A percentile compares a stretch with the other conserved stretches of the same genome.
Conservation (phyloP, 306 rosid species). For the Trifolium repens region DNA sequence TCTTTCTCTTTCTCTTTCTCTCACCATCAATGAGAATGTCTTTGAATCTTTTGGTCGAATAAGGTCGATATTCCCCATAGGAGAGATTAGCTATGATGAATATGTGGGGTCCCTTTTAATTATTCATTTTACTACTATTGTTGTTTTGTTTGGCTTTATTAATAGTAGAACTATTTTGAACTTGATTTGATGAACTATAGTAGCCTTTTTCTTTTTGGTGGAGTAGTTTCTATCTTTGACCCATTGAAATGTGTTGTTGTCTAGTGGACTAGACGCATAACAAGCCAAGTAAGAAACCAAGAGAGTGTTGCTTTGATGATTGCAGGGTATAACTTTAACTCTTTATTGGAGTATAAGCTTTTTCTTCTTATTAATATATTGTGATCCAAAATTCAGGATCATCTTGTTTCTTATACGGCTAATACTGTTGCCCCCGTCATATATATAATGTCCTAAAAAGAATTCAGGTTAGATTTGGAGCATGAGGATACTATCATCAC, state of each 20-base stretch:
- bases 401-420: slow-evolving; percentile 27
- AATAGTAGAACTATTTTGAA: neutral
- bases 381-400: slow-evolving; percentile 40
- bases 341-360: slow-evolving; percentile 15
- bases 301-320: slow-evolving; percentile 53
- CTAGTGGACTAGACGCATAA: slow-evolving; percentile 39
- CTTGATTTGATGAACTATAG: neutral
- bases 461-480: slow-evolving; percentile 49
- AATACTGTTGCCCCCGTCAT: slow-evolving; percentile 41
- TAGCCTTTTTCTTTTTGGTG: slow-evolving; percentile 45
- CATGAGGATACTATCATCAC: slow-evolving; percentile 57
- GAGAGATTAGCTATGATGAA: slow-evolving; percentile 48
- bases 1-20: slow-evolving; percentile 39
- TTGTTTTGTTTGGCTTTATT: neutral
- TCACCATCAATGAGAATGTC: slow-evolving; percentile 32
- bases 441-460: slow-evolving; percentile 43
- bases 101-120: slow-evolving; percentile 40
- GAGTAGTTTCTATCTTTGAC: slow-evolving; percentile 64
- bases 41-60: slow-evolving; percentile 61
- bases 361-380: neutral
- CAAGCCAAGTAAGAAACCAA: slow-evolving; percentile 48
- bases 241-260: slow-evolving; percentile 49
- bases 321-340: slow-evolving; percentile 45
- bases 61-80: slow-evolving; percentile 47
- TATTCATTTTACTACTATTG: neutral